A percentile compares a stretch with the other conserved stretches of the same genome.
Conservation (phyloP, 768 basidiomycete species). For the Mycena vitilis region DNA sequence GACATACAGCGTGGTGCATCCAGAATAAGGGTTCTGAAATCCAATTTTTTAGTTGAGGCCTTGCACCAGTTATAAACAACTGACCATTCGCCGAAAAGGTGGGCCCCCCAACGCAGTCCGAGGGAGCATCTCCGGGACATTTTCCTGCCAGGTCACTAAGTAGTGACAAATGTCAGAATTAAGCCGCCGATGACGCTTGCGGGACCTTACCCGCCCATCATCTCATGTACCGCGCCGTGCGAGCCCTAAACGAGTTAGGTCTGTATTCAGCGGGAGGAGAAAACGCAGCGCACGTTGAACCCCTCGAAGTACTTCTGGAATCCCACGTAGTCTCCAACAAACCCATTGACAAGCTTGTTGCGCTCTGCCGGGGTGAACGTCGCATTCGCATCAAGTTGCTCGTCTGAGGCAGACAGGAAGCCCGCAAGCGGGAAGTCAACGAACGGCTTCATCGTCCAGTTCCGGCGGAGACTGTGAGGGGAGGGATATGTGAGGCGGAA, state of each 20-base stretch:
- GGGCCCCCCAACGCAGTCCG: conserved; percentile 42
- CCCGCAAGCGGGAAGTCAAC: conserved; percentile 6
- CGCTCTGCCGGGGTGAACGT: conserved; percentile 42
- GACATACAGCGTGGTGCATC: conserved; percentile 49
- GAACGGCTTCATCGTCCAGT: conserved; percentile 50
- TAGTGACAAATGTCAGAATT: too few species aligned
- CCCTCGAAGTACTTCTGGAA: conserved; percentile 48
- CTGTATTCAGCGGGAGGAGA: not conserved
- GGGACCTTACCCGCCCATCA: conserved; percentile 42
- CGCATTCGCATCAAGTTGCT: conserved; percentile 38
- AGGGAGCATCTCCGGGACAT: conserved; percentile 43
- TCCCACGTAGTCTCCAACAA: conserved; percentile 45
- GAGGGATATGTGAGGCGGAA: conserved; percentile 45
- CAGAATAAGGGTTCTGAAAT: too few species aligned
- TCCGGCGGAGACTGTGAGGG: conserved; percentile 48
- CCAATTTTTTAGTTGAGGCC: too few species aligned
- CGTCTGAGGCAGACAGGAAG: conserved; percentile 28
- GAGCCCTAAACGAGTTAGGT: conserved; percentile 44
- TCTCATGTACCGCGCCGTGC: conserved; percentile 46
- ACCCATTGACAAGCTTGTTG: conserved; percentile 41
- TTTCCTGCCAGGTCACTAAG: conserved; percentile 45
- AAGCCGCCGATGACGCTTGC: not conserved
- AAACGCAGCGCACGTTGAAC: conserved; percentile 37
- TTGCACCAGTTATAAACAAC: too few species aligned
- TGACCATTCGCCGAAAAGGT: conserved; percentile 49